Evolutionary conservation across 345 rosid species (phyloP).

Genomic region (Aethionema arabicum): DNA sequence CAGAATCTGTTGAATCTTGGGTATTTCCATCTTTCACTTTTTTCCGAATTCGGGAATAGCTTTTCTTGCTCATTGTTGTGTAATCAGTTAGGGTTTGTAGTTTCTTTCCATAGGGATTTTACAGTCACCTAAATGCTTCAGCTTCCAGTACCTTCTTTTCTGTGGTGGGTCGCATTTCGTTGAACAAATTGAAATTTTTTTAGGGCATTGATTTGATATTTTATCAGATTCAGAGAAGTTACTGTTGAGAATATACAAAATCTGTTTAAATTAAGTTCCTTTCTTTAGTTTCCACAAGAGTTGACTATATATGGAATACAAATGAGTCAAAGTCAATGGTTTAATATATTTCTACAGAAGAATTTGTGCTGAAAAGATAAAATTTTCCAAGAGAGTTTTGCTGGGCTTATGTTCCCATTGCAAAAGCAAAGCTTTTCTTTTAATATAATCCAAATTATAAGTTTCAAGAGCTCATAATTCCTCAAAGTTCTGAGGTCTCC

Average conservation of each 20-base stretch:
- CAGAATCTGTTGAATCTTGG: constrained; percentile 26
- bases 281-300: constrained; percentile 26
- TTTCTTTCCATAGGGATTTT: constrained; percentile 13
- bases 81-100: constrained; percentile 24
- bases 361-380: constrained; percentile 9
- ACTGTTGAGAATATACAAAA: constrained; percentile 32
- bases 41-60: constrained; percentile 10
- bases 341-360: constrained; percentile 18
- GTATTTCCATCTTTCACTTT: constrained; percentile 21
- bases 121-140: not conserved
- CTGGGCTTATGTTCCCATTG: not conserved
- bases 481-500: constrained; percentile 5
- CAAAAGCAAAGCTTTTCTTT: not conserved
- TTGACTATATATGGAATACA: constrained; percentile 33
- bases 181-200: constrained; percentile 24
- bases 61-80: not conserved
- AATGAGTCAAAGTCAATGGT: constrained; percentile 37
- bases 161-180: not conserved
- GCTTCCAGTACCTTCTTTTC: not conserved
- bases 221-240: constrained; percentile 29
- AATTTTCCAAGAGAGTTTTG: not conserved
- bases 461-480: not conserved
- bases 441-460: not conserved
- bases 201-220: constrained; percentile 24
- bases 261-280: constrained; percentile 25